Evolutionary conservation across 1,139 yeast species (phyloP), one percentile per base, ranked within the genome.

Genomic region (Scheffersomyces titani): DNA sequence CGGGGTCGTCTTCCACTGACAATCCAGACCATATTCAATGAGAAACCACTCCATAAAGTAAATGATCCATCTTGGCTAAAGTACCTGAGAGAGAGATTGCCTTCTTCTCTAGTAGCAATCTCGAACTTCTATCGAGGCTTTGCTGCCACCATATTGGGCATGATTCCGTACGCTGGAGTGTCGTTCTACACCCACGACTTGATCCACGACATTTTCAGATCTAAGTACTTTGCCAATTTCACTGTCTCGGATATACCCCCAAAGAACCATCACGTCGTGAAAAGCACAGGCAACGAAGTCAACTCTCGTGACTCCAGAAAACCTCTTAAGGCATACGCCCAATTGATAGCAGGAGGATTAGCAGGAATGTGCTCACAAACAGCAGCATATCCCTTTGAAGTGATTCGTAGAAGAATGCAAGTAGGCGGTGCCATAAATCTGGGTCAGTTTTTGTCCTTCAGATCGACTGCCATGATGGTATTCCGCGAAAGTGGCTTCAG

Each of bases 81-180:
- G 60, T 63, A 65, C 64, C 62, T 69, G 71, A 66, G 84, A 63
- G 63, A 63, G 54, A 64, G 69, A 53, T 66, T 72, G 55, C 77
- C 86, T 5, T 65, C 71, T 40, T 62, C 71, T 19, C 55, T 83
- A 2, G 74, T 80, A 48, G 72, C 82, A 6, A 59, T 84, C 16
- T 76, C 90, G 40, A 92, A 93, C 75, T 94, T 92, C 70, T 94
- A 94, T 73, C 81, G 98, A 59, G 99, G 99, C 2, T 94, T 93
- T 74, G 85, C 90, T 6, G 98, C 99, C 20, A 94, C 99, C 0
- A 87, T 94, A 47, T 70, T 92, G 49, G 99, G 99, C 18, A 93
- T 94, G 97, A 81, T 94, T 19, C 99, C 99, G 1, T 94, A 94
- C 70, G 99, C 99, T 1, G 99, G 99, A 11, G 98, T 93, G 1